Evolutionary conservation across 2,329 filamentous ascomycete genomes (phyloP), one percentile per base, ranked within the genome.

Genomic region (Hirsutella rhossiliensis): DNA sequence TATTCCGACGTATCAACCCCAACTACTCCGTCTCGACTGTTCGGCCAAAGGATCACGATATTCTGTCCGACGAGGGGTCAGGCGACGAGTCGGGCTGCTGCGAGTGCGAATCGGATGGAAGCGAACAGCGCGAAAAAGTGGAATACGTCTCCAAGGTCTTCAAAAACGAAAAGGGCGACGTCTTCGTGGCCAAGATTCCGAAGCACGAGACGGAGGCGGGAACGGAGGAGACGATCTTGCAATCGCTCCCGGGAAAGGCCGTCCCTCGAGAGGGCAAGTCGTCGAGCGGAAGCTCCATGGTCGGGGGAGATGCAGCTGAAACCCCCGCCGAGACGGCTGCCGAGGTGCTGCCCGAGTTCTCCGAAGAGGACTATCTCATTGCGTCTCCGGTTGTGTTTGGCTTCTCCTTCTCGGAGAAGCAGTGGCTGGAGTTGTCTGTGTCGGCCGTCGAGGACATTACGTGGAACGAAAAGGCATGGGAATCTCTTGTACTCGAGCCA

Each of bases 361-460:
- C 72, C 2, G 68, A 75, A 18, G 87, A 94, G 48, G 85, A 95
- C 52, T 82, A 92, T 20, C 68, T 95, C 6, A 82, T 94, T 41
- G 81, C 87, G 2, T 90, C 85, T 2, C 84, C 88, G 0, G 80
- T 94, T 1, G 85, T 94, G 0, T 73, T 94, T 2, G 89, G 88
- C 0, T 95, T 94, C 54, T 78, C 86, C 1, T 94, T 95, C 59
- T 79, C 78, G 1, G 87, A 94, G 62, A 95, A 94, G 64, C 70
- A 87, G 11, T 96, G 88, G 89, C 74, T 94, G 0, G 87, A 95
- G 59, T 87, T 95, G 54, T 81, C 80, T 0, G 81, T 96, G 18
- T 85, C 83, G 0, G 80, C 82, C 1, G 75, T 95, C 48, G 75
- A 77, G 38, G 84, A 94, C 4, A 90, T 95, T 48, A 73, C 80